A percentile compares a stretch with the other conserved stretches of the same genome.
phyloP scores from a whole-genome alignment of 306 rosid species.

The Corylus avellana region DNA sequence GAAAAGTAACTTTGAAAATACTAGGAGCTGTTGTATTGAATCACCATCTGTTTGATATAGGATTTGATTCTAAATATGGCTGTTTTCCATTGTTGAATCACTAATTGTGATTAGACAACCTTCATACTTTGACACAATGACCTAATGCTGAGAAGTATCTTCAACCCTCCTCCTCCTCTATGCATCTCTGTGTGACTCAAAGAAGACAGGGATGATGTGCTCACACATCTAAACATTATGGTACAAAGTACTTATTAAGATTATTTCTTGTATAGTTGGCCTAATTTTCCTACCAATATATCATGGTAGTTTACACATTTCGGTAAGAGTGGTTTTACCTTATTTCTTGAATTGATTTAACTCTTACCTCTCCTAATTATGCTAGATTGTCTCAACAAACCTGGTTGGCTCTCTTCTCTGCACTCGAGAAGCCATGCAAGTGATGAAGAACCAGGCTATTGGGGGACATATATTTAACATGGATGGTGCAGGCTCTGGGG shows the following conservation, averaged over 20 bases:
- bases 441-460: constrained; percentile 69
- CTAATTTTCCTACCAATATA: not conserved
- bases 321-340: not conserved
- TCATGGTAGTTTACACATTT: not conserved
- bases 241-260: not conserved
- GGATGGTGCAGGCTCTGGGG: constrained; percentile 99
- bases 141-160: not conserved
- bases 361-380: constrained; percentile 5
- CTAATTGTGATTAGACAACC: not conserved
- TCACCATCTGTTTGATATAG: not conserved
- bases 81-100: not conserved
- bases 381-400: constrained; percentile 92
- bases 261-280: not conserved
- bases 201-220: not conserved
- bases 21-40: not conserved
- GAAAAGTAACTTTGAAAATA: not conserved
- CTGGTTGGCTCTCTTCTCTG: constrained; percentile 89
- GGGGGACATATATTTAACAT: constrained; percentile 93
- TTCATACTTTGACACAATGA: not conserved
- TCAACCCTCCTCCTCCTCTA: not conserved
- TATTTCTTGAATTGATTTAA: not conserved
- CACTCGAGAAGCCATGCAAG: constrained; percentile 83
- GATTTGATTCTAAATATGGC: not conserved
- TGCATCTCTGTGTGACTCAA: not conserved
- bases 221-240: not conserved